Evolutionary conservation across 2,329 filamentous ascomycete genomes (phyloP).

Genomic region (Pseudogymnoascus sp.): DNA sequence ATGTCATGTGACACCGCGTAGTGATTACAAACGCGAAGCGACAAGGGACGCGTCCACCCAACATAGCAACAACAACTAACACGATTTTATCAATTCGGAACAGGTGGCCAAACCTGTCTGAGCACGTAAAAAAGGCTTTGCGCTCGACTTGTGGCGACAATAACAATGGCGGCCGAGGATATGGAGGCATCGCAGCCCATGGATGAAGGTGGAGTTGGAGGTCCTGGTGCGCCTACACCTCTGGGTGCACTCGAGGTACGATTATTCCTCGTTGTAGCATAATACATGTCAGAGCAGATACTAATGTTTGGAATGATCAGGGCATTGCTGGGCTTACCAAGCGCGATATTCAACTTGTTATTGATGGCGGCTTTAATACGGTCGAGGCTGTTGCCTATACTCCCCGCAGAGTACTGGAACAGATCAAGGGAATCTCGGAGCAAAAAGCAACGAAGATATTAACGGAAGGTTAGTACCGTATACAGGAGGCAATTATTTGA

Average conservation of each 20-base stretch:
- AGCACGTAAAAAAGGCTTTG: neutral
- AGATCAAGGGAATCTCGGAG: slow-evolving; percentile 97
- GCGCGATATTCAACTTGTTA: slow-evolving; percentile 84
- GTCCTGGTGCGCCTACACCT: slow-evolving; percentile 89
- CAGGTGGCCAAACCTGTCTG: neutral
- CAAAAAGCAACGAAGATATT: slow-evolving; percentile 91
- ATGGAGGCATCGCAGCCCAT: slow-evolving; percentile 58
- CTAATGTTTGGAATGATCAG: slow-evolving; percentile 38
- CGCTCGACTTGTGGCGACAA: neutral
- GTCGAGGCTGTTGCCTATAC: slow-evolving; percentile 95
- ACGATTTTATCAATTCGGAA: neutral
- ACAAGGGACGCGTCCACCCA: slow-evolving; percentile 5
- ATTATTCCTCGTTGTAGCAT: neutral
- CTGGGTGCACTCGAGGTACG: slow-evolving; percentile 74
- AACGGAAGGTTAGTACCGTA: slow-evolving; percentile 60
- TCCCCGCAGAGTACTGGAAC: slow-evolving; percentile 72
- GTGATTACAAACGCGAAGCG: neutral
- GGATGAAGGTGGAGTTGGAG: slow-evolving; percentile 67
- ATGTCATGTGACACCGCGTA: slow-evolving; percentile 7
- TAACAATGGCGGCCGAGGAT: slow-evolving; percentile 26
- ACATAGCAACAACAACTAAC: neutral
- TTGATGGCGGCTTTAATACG: slow-evolving; percentile 89
- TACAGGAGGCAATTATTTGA: slow-evolving; percentile 10
- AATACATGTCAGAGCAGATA: neutral
- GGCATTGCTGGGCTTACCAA: slow-evolving; percentile 85